These are phyloP conservation scores for Rhizoclosmatium globosum DNA, from an alignment of 192 early-diverging fungal genomes.

Conservation along the genomic window DNA sequence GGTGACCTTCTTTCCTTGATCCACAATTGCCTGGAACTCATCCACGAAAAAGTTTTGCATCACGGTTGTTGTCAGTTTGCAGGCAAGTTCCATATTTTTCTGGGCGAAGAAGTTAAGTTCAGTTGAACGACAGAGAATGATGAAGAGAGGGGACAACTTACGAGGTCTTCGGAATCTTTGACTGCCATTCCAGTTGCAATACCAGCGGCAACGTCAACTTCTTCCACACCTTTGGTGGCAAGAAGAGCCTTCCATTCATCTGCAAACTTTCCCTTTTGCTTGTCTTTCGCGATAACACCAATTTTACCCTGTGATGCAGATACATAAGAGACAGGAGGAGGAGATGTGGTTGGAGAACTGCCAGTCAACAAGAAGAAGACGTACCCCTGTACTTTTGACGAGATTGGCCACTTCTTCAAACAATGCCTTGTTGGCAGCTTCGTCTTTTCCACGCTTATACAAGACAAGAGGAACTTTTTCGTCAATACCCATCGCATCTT, in stretches of 20 bases:
- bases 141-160: constrained; percentile 41
- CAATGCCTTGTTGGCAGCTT: constrained; percentile 70
- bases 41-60: constrained; percentile 90
- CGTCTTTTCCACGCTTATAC: constrained; percentile 73
- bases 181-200: constrained; percentile 77
- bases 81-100: constrained; percentile 76
- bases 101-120: constrained; percentile 36
- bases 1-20: constrained; percentile 85
- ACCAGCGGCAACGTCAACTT: constrained; percentile 76
- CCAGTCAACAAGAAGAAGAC: background rate
- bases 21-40: constrained; percentile 86
- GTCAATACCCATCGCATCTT: constrained; percentile 44
- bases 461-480: constrained; percentile 69
- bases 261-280: constrained; percentile 75
- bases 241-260: constrained; percentile 81
- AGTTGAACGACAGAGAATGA: background rate
- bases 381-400: constrained; percentile 12
- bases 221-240: constrained; percentile 61
- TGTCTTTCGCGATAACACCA: constrained; percentile 84
- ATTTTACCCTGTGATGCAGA: constrained; percentile 61
- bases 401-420: constrained; percentile 67
- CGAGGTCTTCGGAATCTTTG: constrained; percentile 93
- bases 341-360: background rate
- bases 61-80: constrained; percentile 72
- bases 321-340: background rate